A percentile compares a stretch with the other conserved stretches of the same genome.
These are phyloP conservation scores for Beta vulgaris DNA, from an alignment of 148 eudicot species.

Conservation along the genomic window DNA sequence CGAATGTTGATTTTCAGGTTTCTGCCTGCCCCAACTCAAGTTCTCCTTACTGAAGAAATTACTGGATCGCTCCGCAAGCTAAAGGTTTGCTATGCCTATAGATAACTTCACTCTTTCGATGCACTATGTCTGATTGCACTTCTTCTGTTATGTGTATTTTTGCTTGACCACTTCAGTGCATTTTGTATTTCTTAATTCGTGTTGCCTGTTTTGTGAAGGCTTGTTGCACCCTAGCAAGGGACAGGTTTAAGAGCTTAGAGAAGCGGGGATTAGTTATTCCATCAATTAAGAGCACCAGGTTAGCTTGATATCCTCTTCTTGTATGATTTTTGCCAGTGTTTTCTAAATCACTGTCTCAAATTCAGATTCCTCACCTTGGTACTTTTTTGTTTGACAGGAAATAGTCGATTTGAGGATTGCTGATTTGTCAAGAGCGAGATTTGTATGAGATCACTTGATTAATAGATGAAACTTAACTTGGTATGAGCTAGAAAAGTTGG, in stretches of 20 bases:
- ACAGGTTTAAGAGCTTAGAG: conserved; percentile 89
- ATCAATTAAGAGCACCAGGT: conserved; percentile 75
- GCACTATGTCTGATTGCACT: background rate
- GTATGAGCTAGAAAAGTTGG: background rate
- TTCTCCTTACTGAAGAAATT: conserved; percentile 88
- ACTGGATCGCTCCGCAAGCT: conserved; percentile 89
- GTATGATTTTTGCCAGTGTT: background rate
- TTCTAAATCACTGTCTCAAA: background rate
- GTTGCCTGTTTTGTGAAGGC: conserved; percentile 50
- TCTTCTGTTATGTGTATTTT: background rate
- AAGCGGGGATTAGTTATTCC: conserved; percentile 87
- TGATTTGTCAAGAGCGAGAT: background rate
- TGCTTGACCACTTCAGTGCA: background rate
- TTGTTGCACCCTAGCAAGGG: conserved; percentile 83
- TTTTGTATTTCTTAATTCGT: background rate
- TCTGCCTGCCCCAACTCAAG: conserved; percentile 83
- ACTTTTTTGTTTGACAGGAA: background rate
- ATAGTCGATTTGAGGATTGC: background rate
- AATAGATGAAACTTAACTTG: background rate
- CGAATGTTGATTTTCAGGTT: conserved; percentile 48
- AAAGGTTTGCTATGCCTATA: conserved; percentile 47
- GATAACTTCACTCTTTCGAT: background rate
- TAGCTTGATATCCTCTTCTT: conserved; percentile 14
- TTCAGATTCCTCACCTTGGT: background rate
- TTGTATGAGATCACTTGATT: background rate